phyloP scores from a whole-genome alignment of 225 moss, liverwort and hornwort species.

The Physcomitrium patens region DNA sequence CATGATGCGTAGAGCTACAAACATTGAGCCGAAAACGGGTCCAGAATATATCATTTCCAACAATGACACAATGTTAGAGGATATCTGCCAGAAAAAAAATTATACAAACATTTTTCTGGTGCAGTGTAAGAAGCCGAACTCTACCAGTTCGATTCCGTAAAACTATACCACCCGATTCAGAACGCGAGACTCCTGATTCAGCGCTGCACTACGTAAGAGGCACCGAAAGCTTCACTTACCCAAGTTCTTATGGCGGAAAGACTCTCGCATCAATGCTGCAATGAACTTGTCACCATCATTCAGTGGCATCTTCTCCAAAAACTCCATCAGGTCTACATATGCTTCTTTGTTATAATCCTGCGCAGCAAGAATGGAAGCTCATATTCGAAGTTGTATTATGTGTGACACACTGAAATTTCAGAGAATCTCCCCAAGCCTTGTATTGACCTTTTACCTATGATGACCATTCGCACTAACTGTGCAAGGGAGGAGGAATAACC shows the following conservation, averaged over 20 bases:
- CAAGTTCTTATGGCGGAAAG: constrained; percentile 74
- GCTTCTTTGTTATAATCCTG: constrained; percentile 89
- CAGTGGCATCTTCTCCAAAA: constrained; percentile 72
- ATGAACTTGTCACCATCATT: constrained; percentile 90
- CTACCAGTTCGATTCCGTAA: neutral
- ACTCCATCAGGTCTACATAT: constrained; percentile 72
- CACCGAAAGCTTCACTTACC: constrained; percentile 43
- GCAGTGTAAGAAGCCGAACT: neutral
- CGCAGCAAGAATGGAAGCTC: constrained; percentile 9
- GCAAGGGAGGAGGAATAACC: constrained; percentile 37
- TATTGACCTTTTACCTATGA: neutral
- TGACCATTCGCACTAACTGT: neutral
- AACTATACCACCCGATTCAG: constrained; percentile 9
- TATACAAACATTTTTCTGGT: neutral
- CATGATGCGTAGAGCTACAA: constrained; percentile 84
- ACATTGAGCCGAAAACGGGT: constrained; percentile 6
- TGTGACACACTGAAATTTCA: neutral
- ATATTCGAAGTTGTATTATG: neutral
- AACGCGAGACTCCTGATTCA: neutral
- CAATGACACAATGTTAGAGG: constrained; percentile 32
- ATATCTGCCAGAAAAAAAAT: constrained; percentile 6
- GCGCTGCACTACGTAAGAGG: constrained; percentile 6
- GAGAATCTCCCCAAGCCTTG: neutral
- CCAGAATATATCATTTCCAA: constrained; percentile 19
- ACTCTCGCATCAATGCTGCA: constrained; percentile 82